Evolutionary conservation across 2,329 filamentous ascomycete genomes (phyloP), one percentile per base, ranked within the genome.

Genomic region (Beauveria medogensis): DNA sequence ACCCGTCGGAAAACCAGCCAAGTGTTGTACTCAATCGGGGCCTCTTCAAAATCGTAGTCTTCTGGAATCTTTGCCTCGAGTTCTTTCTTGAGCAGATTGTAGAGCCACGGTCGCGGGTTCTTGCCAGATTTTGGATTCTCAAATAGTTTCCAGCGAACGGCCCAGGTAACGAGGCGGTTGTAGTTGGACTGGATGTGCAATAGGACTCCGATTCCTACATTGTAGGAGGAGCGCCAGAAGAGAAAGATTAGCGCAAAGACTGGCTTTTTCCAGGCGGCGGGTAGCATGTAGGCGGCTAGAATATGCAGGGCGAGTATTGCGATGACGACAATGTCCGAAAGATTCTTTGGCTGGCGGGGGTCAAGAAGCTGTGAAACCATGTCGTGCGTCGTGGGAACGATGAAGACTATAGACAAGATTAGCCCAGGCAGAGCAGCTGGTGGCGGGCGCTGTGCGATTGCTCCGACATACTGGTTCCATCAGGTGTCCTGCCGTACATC

Each of bases 361-460:
- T 95, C 94, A 68, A 99, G 85, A 60, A 99, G 83, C 77, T 97
- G 94, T 56, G 93, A 96, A 68, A 99, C 93, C 94, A 99, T 97
- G 77, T 99, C 94, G 80, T 97, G 92, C 61, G 94, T 99, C 64
- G 91, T 88, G 53, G 94, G 94, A 59, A 99, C 94, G 62, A 91
- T 89, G 72, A 99, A 99, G 69, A 96, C 94, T 97, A 70, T 53
- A 66, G 44, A 48, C 22, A 8, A 22, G 7, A 59, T 62, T 62
- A 59, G 63, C 62, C 56, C 64, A 52, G 41, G 9, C 57, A 40
- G 24, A 44, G 26, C 56, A 63, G 30, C 28, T 28, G 51, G 51
- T 24, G 18, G 37, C 9, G 37, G n/a, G 55, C 59, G 40, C 62
- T 52, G 61, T 62, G 41, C 9, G 55, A 50, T 52, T 20, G 24